Evolutionary conservation across 768 basidiomycete genomes (phyloP).

Genomic region (Termitomyces sp.): DNA sequence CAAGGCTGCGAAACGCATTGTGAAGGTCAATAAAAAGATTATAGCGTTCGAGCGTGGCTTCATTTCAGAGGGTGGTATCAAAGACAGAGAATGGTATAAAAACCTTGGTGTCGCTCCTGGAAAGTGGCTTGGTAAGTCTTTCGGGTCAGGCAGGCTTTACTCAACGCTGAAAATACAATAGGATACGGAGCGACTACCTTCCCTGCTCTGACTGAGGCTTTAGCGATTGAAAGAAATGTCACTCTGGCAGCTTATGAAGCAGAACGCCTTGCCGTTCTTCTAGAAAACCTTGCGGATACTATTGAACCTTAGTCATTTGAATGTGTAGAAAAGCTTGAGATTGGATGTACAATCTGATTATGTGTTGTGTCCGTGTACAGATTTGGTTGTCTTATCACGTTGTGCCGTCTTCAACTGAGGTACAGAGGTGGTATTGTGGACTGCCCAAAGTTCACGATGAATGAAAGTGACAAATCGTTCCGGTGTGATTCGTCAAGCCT

Average conservation of each 20-base stretch:
- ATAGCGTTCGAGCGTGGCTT: constrained; percentile 74
- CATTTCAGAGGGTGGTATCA: constrained; percentile 71
- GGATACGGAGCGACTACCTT: constrained; percentile 85
- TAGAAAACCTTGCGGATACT: constrained; percentile 46
- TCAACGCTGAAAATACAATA: constrained; percentile 19
- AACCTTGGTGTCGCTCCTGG: constrained; percentile 87
- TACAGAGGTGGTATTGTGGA: no score
- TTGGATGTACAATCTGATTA: neutral
- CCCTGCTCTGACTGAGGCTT: constrained; percentile 74
- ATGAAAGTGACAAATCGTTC: no score
- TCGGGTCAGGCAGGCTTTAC: neutral
- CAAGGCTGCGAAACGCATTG: constrained; percentile 55
- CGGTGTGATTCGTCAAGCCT: no score
- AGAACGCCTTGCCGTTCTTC: constrained; percentile 43
- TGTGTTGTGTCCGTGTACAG: no score
- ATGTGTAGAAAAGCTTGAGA: neutral
- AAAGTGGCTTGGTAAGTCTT: constrained; percentile 65
- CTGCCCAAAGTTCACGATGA: no score
- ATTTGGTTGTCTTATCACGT: no score
- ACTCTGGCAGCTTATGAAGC: constrained; percentile 60
- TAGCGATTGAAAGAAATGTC: constrained; percentile 61
- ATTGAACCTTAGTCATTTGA: constrained; percentile 24
- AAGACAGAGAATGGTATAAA: constrained; percentile 80
- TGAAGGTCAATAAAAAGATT: constrained; percentile 61
- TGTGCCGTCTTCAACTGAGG: no score